Percentiles rank a stretch among this genome's conserved stretches.
Conservation (phyloP, 495 filamentous ascomycete genomes). For the Penicillium odoratum region DNA sequence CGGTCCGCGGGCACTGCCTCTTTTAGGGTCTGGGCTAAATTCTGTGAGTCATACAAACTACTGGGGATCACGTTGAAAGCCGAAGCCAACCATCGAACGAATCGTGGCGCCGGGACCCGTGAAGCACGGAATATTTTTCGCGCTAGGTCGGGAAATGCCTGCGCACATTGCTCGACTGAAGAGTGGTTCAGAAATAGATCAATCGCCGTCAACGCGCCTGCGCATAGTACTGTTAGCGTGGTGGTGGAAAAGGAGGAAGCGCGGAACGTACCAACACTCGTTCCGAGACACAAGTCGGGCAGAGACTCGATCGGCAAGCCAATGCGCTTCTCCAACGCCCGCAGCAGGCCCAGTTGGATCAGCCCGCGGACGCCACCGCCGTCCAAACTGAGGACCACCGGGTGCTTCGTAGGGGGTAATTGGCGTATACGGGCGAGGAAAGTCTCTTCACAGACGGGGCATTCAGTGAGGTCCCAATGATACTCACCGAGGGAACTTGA, state of each 20-base stretch:
- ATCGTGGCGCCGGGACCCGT: not conserved
- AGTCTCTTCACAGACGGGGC: constrained; percentile 36
- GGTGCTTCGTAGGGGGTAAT: constrained; percentile 45
- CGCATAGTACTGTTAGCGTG: not conserved
- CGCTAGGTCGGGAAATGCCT: not conserved
- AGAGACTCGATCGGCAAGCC: constrained; percentile 44
- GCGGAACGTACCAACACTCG: constrained; percentile 42
- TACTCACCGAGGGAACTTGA: constrained; percentile 12
- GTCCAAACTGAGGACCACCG: constrained; percentile 56
- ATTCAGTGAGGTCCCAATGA: constrained; percentile 24
- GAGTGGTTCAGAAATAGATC: constrained; percentile 15
- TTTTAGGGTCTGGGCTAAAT: not conserved
- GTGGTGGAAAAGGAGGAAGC: not conserved
- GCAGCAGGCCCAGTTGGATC: constrained; percentile 46
- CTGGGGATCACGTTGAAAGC: not conserved
- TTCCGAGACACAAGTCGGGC: constrained; percentile 55
- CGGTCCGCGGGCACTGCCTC: constrained; percentile 7
- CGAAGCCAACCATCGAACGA: not conserved
- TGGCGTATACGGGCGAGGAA: constrained; percentile 26
- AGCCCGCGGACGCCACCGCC: constrained; percentile 55
- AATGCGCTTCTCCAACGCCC: constrained; percentile 41
- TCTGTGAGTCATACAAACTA: not conserved
- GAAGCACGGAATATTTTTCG: not conserved
- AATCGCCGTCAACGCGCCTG: not conserved
- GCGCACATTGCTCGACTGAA: not conserved